These are phyloP conservation scores for Aurifilum marmelostoma DNA, from an alignment of 2,329 filamentous ascomycete species.

Conservation along the genomic window DNA sequence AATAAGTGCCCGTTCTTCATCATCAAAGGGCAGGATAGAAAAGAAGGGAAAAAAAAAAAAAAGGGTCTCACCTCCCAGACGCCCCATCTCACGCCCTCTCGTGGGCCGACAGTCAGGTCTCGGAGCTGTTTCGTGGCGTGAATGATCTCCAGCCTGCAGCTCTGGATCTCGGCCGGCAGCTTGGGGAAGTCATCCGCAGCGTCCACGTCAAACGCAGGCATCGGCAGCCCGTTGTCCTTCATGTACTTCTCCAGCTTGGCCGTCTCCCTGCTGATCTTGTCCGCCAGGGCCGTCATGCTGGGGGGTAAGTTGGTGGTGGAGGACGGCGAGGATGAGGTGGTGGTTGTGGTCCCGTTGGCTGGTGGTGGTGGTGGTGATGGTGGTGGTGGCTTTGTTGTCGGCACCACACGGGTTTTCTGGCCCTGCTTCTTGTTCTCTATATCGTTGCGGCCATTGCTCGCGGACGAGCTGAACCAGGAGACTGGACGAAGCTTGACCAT, in stretches of 20 bases:
- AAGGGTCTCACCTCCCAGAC: constrained; percentile 51
- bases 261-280: constrained; percentile 52
- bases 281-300: constrained; percentile 50
- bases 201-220: constrained; percentile 51
- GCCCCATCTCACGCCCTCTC: constrained; percentile 55
- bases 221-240: constrained; percentile 44
- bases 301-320: neutral
- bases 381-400: neutral
- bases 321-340: constrained; percentile 33
- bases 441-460: constrained; percentile 28
- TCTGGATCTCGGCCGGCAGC: constrained; percentile 50
- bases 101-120: constrained; percentile 52
- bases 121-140: constrained; percentile 53
- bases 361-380: neutral
- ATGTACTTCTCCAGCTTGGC: constrained; percentile 54
- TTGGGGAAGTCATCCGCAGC: constrained; percentile 50
- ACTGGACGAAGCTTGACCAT: constrained; percentile 43
- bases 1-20: neutral
- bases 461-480: constrained; percentile 38
- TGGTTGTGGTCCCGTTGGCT: constrained; percentile 31
- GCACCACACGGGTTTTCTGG: too few species aligned
- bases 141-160: constrained; percentile 51
- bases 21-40: constrained; percentile 17
- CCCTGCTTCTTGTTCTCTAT: constrained; percentile 39
- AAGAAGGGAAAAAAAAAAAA: neutral